These are phyloP conservation scores for Phytophthora cryptogea DNA, from an alignment of 352 stramenopile genomes.

Conservation along the genomic window DNA sequence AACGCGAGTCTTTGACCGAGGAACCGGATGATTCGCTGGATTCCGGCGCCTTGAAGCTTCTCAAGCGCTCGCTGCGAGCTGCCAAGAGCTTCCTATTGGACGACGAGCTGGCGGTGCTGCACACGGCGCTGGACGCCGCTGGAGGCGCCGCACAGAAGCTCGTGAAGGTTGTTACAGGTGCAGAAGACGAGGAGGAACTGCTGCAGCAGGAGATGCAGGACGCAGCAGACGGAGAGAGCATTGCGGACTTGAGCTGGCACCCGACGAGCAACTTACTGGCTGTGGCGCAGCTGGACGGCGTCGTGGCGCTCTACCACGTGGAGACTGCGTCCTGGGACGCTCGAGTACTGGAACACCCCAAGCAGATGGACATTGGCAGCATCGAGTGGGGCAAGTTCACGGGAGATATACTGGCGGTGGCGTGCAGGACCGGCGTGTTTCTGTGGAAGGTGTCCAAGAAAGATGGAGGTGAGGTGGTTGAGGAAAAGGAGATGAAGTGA, in stretches of 20 bases:
- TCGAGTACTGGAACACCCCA: constrained; percentile 62
- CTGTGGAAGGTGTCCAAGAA: constrained; percentile 68
- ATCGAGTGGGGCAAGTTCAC: constrained; percentile 71
- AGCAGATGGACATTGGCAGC: constrained; percentile 58
- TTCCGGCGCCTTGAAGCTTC: constrained; percentile 46
- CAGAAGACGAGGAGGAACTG: constrained; percentile 34
- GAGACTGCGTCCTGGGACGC: constrained; percentile 57
- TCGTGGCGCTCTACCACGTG: constrained; percentile 72
- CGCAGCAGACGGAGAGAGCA: constrained; percentile 39
- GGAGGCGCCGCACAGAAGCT: constrained; percentile 23
- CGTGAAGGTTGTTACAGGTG: constrained; percentile 30
- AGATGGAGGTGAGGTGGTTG: constrained; percentile 24
- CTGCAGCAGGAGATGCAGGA: constrained; percentile 22
- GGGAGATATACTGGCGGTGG: constrained; percentile 63
- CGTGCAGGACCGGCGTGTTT: constrained; percentile 64
- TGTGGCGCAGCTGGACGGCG: constrained; percentile 67
- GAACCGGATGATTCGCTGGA: constrained; percentile 48
- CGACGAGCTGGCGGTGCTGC: constrained; percentile 63
- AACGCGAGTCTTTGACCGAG: constrained; percentile 61
- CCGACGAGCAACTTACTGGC: constrained; percentile 58
- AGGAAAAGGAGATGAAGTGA: neutral
- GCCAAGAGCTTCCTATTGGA: constrained; percentile 57
- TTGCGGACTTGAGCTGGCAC: constrained; percentile 68
- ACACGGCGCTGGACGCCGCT: constrained; percentile 33
- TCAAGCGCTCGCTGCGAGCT: constrained; percentile 34